A percentile compares a stretch with the other conserved stretches of the same genome.
phyloP scores from a whole-genome alignment of 139 green algal species.

The Tetratostichococcus sp. region DNA sequence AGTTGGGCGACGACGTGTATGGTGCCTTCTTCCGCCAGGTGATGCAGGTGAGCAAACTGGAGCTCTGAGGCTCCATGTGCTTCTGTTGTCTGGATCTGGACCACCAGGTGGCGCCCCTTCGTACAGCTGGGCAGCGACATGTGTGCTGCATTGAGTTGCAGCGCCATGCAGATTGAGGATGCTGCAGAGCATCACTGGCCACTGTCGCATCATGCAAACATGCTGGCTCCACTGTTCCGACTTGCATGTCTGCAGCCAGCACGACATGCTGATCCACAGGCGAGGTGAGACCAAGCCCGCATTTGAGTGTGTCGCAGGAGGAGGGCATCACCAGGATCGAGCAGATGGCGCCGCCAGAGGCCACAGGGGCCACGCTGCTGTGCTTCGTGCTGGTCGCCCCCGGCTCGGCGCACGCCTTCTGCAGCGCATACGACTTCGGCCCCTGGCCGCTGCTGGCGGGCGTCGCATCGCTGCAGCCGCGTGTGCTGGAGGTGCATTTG shows the following conservation, averaged over 20 bases:
- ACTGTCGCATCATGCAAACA: too few relatives aligned
- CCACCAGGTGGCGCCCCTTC: too few relatives aligned
- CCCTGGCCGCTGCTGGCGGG: constrained; percentile 82
- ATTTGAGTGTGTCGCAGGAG: constrained; percentile 27
- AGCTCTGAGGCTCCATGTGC: too few relatives aligned
- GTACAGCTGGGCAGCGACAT: too few relatives aligned
- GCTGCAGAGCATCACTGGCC: too few relatives aligned
- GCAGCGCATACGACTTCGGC: constrained; percentile 86
- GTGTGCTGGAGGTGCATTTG: not conserved
- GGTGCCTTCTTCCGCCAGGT: constrained; percentile 73
- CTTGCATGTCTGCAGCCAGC: too few relatives aligned
- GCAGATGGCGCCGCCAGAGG: constrained; percentile 20
- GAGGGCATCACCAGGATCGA: constrained; percentile 39
- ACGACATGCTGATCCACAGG: too few relatives aligned
- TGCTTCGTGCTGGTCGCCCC: constrained; percentile 90
- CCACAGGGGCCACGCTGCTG: constrained; percentile 64
- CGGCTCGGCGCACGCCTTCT: constrained; percentile 63
- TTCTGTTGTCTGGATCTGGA: too few relatives aligned
- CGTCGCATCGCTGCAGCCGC: constrained; percentile 9
- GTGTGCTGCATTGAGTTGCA: too few relatives aligned
- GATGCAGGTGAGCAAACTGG: constrained; percentile 51
- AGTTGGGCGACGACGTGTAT: constrained; percentile 77
- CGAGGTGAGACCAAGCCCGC: too few relatives aligned
- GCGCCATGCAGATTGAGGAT: too few relatives aligned
- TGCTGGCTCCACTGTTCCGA: too few relatives aligned